These are phyloP conservation scores for Scedosporium minutisporum DNA, from an alignment of 2,329 filamentous ascomycete genomes.

Conservation along the genomic window DNA sequence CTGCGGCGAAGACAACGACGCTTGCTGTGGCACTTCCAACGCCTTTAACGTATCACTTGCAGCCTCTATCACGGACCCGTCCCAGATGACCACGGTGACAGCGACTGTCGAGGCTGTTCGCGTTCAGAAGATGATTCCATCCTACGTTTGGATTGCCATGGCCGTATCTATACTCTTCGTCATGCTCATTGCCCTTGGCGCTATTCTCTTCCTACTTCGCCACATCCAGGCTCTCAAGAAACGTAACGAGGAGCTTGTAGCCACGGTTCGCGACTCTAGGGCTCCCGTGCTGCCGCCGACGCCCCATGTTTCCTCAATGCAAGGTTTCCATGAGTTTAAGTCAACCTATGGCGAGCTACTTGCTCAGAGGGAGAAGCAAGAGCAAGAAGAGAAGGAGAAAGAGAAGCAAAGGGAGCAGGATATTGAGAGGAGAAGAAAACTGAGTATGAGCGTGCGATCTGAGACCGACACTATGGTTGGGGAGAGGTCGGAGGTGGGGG, in stretches of 20 bases:
- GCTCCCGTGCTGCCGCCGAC: slow-evolving; percentile 4
- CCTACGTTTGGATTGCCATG: slow-evolving; percentile 17
- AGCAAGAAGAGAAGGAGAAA: background rate
- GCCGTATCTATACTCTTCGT: slow-evolving; percentile 14
- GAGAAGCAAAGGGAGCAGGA: background rate
- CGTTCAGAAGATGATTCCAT: slow-evolving; percentile 8
- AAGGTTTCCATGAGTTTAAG: slow-evolving; percentile 2
- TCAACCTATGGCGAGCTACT: background rate
- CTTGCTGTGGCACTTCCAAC: slow-evolving; percentile 18
- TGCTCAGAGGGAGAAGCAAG: background rate
- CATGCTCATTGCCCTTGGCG: slow-evolving; percentile 10
- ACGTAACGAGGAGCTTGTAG: slow-evolving; percentile 3
- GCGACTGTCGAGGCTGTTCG: slow-evolving; percentile 7
- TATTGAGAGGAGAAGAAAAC: background rate
- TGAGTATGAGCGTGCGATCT: background rate
- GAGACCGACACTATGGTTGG: background rate
- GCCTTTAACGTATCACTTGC: slow-evolving; percentile 16
- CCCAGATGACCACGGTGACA: slow-evolving; percentile 14
- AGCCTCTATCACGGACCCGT: slow-evolving; percentile 11
- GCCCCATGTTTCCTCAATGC: background rate
- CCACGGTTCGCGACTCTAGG: background rate
- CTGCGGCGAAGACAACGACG: slow-evolving; percentile 18
- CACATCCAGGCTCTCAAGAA: slow-evolving; percentile 14
- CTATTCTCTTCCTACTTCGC: slow-evolving; percentile 12
- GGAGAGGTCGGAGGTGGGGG: background rate